phyloP scores from a whole-genome alignment of 202 grass and related monocot species.

The Carex arenaria region DNA sequence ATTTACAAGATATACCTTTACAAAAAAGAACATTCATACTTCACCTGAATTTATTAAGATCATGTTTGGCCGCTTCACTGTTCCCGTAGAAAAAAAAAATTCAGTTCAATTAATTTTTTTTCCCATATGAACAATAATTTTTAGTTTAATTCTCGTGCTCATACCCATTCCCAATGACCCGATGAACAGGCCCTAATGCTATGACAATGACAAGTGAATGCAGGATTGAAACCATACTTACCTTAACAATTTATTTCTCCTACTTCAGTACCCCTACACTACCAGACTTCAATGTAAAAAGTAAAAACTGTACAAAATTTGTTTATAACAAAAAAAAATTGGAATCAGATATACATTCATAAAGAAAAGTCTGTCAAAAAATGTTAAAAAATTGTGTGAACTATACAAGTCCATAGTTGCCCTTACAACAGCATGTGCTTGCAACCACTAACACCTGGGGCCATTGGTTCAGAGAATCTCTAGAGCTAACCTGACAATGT shows the following conservation, averaged over 20 bases:
- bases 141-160: too few relatives aligned
- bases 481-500: neutral
- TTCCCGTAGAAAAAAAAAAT: too few relatives aligned
- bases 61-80: too few relatives aligned
- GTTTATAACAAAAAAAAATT: neutral
- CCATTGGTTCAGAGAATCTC: neutral
- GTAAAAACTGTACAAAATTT: neutral
- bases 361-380: neutral
- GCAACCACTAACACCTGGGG: neutral
- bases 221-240: neutral
- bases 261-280: neutral
- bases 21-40: neutral
- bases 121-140: too few relatives aligned
- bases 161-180: too few relatives aligned
- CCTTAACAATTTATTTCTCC: neutral
- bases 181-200: too few relatives aligned
- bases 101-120: too few relatives aligned
- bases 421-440: neutral
- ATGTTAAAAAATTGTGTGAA: neutral
- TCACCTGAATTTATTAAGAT: neutral
- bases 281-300: neutral
- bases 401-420: neutral
- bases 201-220: neutral
- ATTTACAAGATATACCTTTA: neutral
- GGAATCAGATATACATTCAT: neutral